Conservation (phyloP, 2,329 filamentous ascomycete species). For the Celoporthe dispersa region DNA sequence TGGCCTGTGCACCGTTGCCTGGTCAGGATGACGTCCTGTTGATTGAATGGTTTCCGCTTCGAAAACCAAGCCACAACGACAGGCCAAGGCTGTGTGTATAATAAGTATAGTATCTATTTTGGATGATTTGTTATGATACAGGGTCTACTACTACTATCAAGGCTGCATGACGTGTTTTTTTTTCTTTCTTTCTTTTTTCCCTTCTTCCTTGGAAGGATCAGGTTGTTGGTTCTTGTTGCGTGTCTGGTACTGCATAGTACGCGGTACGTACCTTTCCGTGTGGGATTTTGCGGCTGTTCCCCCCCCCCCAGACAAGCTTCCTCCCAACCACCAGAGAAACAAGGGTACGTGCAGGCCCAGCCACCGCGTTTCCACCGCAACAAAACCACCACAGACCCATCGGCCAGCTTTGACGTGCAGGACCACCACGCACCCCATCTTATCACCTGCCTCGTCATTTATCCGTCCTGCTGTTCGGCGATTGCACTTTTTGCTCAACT, state of each 20-base stretch:
- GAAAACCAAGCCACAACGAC: neutral
- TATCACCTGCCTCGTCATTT: neutral
- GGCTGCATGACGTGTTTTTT: slow-evolving; percentile 12
- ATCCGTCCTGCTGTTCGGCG: neutral
- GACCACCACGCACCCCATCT: slow-evolving; percentile 3
- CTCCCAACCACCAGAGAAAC: slow-evolving; percentile 28
- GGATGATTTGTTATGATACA: neutral
- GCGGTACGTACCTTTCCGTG: no score
- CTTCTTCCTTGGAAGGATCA: neutral
- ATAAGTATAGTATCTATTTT: neutral
- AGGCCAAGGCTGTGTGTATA: neutral
- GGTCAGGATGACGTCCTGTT: slow-evolving; percentile 7
- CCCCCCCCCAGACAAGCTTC: neutral
- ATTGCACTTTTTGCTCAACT: neutral
- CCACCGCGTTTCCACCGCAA: slow-evolving; percentile 31
- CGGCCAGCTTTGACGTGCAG: slow-evolving; percentile 21
- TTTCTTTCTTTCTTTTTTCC: no score
- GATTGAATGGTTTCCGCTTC: neutral
- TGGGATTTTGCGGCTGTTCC: slow-evolving; percentile 4
- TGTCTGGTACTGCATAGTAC: neutral
- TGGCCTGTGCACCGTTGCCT: slow-evolving; percentile 7
- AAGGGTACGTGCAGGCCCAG: slow-evolving; percentile 23
- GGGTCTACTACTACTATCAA: neutral
- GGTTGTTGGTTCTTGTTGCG: neutral
- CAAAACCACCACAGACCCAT: slow-evolving; percentile 22